phyloP scores from a whole-genome alignment of 257 asterid genomes.

The Cruciata laevipes region DNA sequence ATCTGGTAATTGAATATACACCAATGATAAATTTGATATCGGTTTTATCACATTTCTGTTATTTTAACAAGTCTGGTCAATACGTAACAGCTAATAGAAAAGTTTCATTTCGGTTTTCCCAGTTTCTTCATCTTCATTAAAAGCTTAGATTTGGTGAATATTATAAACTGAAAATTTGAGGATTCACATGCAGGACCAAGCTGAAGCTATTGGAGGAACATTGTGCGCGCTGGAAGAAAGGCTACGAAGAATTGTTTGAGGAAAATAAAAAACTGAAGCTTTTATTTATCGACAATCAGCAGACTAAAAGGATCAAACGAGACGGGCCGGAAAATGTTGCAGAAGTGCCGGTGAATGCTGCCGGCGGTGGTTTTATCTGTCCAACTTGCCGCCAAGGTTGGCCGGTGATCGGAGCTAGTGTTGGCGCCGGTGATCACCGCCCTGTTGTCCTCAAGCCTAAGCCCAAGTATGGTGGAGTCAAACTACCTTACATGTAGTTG shows the following conservation, averaged over 20 bases:
- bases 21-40: no score
- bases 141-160: no score
- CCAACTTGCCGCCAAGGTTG: constrained; percentile 6
- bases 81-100: no score
- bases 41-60: no score
- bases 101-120: no score
- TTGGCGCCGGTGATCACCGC: background rate
- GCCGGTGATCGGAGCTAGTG: background rate
- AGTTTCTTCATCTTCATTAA: background rate
- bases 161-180: no score
- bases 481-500: background rate
- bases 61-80: no score
- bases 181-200: constrained; percentile 46
- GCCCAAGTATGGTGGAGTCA: constrained; percentile 5
- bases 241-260: constrained; percentile 43
- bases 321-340: background rate
- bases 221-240: constrained; percentile 53
- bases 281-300: constrained; percentile 46
- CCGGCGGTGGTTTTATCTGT: constrained; percentile 9
- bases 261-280: constrained; percentile 54
- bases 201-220: constrained; percentile 77
- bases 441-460: constrained; percentile 7
- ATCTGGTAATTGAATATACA: no score
- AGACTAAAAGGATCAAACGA: constrained; percentile 23
- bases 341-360: no score